Conservation (phyloP, 108 stramenopile species). For the Cyclotella kingstonii region DNA sequence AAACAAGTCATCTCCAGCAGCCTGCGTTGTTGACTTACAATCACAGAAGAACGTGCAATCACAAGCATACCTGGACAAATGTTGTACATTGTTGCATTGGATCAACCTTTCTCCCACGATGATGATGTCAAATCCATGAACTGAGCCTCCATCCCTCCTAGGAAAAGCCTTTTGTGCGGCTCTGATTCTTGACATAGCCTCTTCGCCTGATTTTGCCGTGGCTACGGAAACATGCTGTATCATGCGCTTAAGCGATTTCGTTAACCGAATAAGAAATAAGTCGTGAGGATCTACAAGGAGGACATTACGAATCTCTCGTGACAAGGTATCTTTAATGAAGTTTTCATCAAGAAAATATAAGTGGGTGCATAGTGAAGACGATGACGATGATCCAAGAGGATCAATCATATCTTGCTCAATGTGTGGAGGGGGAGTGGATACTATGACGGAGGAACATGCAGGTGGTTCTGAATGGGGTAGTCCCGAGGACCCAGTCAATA, state of each 20-base stretch:
- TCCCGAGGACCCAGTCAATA: no score
- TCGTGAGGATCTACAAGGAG: conserved; percentile 65
- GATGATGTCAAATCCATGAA: conserved; percentile 60
- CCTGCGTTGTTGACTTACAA: neutral
- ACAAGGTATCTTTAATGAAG: conserved; percentile 21
- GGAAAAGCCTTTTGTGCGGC: conserved; percentile 35
- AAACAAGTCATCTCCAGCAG: conserved; percentile 36
- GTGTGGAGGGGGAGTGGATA: no score
- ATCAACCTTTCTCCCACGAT: conserved; percentile 55
- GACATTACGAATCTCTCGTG: conserved; percentile 57
- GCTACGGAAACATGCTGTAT: conserved; percentile 55
- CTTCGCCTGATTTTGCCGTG: conserved; percentile 49
- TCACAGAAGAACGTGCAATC: neutral
- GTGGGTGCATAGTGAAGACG: neutral
- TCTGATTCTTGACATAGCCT: conserved; percentile 47
- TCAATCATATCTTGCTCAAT: no score
- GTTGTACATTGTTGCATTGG: neutral
- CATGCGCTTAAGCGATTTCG: conserved; percentile 54
- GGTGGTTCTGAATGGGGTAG: no score
- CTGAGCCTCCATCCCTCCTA: conserved; percentile 32
- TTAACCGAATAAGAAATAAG: conserved; percentile 48
- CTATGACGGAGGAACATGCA: no score
- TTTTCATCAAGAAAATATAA: neutral
- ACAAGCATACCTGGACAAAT: conserved; percentile 4
- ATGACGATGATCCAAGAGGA: neutral